A percentile compares a stretch with the other conserved stretches of the same genome.
Evolutionary conservation across 306 rosid species (phyloP).

Genomic region (barrel medic (Medicago truncatula)): DNA sequence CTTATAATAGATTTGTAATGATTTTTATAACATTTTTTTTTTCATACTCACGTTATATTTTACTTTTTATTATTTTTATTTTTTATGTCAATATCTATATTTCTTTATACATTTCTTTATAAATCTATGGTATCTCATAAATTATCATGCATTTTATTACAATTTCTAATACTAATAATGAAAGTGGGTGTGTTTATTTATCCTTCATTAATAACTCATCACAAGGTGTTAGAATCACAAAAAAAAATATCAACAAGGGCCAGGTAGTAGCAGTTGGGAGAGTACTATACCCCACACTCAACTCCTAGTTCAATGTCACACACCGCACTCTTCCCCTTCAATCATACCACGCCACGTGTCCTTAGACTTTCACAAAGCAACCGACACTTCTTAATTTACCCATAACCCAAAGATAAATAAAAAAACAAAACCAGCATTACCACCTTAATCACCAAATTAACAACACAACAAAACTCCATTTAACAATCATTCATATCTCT

Average conservation of each 20-base stretch:
- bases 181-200: slow-evolving; percentile 15
- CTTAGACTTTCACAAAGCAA: slow-evolving; percentile 22
- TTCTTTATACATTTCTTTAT: no score
- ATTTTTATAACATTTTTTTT: no score
- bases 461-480: slow-evolving; percentile 2
- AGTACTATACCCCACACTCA: slow-evolving; percentile 33
- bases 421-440: background rate
- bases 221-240: background rate
- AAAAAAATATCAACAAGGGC: slow-evolving; percentile 24
- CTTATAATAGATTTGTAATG: no score
- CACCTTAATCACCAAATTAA: background rate
- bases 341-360: slow-evolving; percentile 37
- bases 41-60: no score
- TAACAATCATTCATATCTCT: background rate
- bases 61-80: no score
- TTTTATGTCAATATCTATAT: no score
- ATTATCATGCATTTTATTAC: no score
- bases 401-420: background rate
- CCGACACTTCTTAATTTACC: slow-evolving; percentile 48
- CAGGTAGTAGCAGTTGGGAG: slow-evolving; percentile 38
- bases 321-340: background rate
- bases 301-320: slow-evolving; percentile 16
- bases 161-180: background rate
- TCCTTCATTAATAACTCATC: slow-evolving; percentile 10
- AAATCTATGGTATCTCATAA: no score